Evolutionary conservation across 768 basidiomycete genomes (phyloP), one percentile per base, ranked within the genome.

Genomic region (Tylopilus sp.): DNA sequence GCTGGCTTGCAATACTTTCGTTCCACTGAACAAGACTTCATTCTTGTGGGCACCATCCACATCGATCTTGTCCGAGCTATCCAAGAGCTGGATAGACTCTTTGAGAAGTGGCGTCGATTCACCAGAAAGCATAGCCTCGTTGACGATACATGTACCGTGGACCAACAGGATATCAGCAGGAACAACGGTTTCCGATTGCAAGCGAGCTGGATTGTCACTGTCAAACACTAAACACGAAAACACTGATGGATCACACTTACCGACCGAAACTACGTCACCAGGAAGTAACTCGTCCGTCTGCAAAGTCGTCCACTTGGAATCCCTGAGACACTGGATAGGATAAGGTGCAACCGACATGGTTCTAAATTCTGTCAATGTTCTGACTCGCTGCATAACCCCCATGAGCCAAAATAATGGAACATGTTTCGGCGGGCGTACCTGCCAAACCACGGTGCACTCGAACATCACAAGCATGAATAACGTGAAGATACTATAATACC

Each of bases 81-180:
- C 89, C 11, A 92, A 76, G 0, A 98, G 77, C 58, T 92, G 88
- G 52, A 98, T 87, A 14, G 91, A 93, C 65, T 99, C 97, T 66
- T 99, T 99, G 43, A 99, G 77, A 10, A 99, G 77, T 6, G 97
- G 97, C 0, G 97, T 99, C 0, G 94, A 97, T 74, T 99, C 97
- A 46, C 97, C 97, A 1, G 94, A 97, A 3, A 99, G 76, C 97
- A 99, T 98, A 25, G 97, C 97, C 70, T 99, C 97, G 69, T 99
- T 99, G 58, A 98, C 95, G 62, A 99, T 98, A 57, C 87, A 89
- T 1, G 92, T 90, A 11, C 97, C 97, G 52, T 86, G 83, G 13
- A 98, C 71, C n/a, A 99, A 80, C 17, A 99, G 81, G 33, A 99
- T 82, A 64, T 99, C 96, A 11, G 93, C 95, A 2, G 96, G 94